Evolutionary conservation across 768 basidiomycete genomes (phyloP).

Genomic region (Exsudoporus frostii): DNA sequence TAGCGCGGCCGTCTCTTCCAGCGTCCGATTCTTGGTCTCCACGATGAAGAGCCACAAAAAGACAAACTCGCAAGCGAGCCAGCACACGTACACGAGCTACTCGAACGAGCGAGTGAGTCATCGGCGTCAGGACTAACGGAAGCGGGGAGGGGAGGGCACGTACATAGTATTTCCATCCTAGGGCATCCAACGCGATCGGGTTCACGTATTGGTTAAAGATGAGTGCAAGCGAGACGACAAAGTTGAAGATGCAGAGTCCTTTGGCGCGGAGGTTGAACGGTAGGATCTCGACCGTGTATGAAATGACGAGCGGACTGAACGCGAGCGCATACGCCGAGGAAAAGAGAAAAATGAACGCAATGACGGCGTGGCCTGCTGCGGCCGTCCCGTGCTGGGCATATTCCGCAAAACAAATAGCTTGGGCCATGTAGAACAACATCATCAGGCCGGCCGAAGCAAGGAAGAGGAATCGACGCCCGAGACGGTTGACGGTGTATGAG

Average conservation of each 20-base stretch:
- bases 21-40: constrained; percentile 39
- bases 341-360: constrained; percentile 57
- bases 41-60: constrained; percentile 14
- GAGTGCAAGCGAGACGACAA: constrained; percentile 59
- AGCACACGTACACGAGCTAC: constrained; percentile 22
- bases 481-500: constrained; percentile 45
- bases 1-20: constrained; percentile 71
- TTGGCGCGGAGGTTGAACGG: constrained; percentile 79
- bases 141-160: neutral
- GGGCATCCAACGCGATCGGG: constrained; percentile 59
- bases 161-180: constrained; percentile 49
- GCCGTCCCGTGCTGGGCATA: constrained; percentile 43
- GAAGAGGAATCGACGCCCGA: constrained; percentile 68
- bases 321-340: constrained; percentile 59
- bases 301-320: constrained; percentile 68
- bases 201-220: constrained; percentile 83
- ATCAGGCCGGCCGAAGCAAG: constrained; percentile 55
- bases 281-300: constrained; percentile 72
- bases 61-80: constrained; percentile 14
- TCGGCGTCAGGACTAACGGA: neutral
- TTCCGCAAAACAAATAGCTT: constrained; percentile 63
- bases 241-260: constrained; percentile 74
- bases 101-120: neutral
- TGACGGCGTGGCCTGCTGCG: constrained; percentile 48
- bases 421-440: constrained; percentile 62